Conservation (phyloP, 208 protist species). For the Angomonas deanei region DNA sequence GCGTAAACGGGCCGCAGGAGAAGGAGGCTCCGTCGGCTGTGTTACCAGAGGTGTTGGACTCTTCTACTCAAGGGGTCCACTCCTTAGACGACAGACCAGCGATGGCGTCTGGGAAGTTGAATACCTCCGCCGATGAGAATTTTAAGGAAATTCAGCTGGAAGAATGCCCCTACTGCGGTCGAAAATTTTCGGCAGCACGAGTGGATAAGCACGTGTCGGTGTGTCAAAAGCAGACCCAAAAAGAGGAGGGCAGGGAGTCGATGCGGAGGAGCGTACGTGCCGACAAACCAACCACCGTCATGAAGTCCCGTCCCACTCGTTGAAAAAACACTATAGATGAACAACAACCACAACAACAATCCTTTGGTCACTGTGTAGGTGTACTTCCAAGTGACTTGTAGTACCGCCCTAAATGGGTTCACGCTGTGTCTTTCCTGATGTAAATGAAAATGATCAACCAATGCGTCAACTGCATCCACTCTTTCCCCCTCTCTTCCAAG, state of each 20-base stretch:
- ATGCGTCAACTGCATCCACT: neutral
- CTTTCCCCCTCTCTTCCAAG: neutral
- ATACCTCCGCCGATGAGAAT: neutral
- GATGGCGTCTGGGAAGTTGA: neutral
- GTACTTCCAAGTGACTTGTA: too few relatives aligned
- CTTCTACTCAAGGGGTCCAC: too few relatives aligned
- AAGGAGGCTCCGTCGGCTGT: too few relatives aligned
- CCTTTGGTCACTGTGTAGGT: too few relatives aligned
- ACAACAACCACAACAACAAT: neutral
- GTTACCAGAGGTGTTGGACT: too few relatives aligned
- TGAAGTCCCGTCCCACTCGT: neutral
- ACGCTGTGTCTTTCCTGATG: too few relatives aligned
- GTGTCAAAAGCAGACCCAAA: slow-evolving; percentile 27
- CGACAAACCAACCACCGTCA: neutral
- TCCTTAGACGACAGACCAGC: neutral
- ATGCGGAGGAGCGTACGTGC: slow-evolving; percentile 6
- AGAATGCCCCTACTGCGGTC: slow-evolving; percentile 68
- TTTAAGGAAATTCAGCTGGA: slow-evolving; percentile 30
- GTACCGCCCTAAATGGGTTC: too few relatives aligned
- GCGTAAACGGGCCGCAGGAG: neutral
- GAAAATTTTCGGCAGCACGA: slow-evolving; percentile 50
- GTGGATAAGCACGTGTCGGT: slow-evolving; percentile 48
- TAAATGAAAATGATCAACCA: neutral
- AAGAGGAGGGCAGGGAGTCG: slow-evolving; percentile 2
- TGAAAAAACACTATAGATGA: neutral